A percentile compares a stretch with the other conserved stretches of the same genome.
These are phyloP conservation scores for Syzygium aromaticum DNA, from an alignment of 345 rosid genomes.

Conservation along the genomic window DNA sequence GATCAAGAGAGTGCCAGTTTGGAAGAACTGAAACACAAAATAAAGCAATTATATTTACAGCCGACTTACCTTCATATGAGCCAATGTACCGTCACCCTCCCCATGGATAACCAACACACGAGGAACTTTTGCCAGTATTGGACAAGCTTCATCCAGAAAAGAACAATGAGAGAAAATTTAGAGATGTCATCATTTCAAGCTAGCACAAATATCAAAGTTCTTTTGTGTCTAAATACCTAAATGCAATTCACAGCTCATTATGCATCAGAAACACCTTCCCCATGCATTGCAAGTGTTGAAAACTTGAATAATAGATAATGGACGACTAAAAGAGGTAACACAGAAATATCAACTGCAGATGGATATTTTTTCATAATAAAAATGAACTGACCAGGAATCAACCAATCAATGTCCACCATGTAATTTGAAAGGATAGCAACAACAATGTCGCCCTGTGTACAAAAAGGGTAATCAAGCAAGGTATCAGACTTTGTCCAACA, in stretches of 20 bases:
- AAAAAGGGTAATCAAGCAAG: slow-evolving; percentile 1
- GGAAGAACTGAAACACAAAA: background rate
- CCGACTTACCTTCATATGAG: slow-evolving; percentile 66
- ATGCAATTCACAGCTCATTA: background rate
- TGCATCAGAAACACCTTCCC: background rate
- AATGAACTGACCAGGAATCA: slow-evolving; percentile 41
- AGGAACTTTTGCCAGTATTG: slow-evolving; percentile 54
- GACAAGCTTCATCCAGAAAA: slow-evolving; percentile 52
- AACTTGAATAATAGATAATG: background rate
- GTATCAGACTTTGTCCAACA: background rate
- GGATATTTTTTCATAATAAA: background rate
- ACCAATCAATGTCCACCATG: slow-evolving; percentile 95
- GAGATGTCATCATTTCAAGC: background rate
- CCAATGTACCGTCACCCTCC: slow-evolving; percentile 71
- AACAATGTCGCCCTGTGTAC: slow-evolving; percentile 59
- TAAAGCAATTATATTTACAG: background rate
- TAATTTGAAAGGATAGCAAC: slow-evolving; percentile 75
- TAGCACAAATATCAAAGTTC: background rate
- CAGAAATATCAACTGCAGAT: background rate
- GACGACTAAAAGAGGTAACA: background rate
- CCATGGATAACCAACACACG: slow-evolving; percentile 85
- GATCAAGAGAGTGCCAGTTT: background rate
- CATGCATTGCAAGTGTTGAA: background rate
- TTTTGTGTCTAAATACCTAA: background rate
- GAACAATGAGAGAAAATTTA: background rate